These are phyloP conservation scores for Talaromyces sp. DNA, from an alignment of 2,329 filamentous ascomycete genomes.

Conservation along the genomic window DNA sequence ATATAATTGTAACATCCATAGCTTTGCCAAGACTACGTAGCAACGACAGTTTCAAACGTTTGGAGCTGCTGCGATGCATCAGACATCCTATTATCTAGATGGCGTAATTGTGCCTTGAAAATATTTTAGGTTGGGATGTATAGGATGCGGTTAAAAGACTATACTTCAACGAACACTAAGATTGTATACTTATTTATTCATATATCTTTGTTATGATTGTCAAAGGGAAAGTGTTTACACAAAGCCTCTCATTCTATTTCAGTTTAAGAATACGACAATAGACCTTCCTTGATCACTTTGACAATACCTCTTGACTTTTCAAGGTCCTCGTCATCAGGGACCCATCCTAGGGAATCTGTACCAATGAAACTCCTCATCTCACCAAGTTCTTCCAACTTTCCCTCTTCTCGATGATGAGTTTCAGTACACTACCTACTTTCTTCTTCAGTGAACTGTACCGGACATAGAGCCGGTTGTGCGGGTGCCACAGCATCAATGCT, in stretches of 20 bases:
- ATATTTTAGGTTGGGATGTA: too few relatives aligned
- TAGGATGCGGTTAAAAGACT: too few relatives aligned
- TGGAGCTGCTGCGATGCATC: too few relatives aligned
- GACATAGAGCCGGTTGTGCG: background rate
- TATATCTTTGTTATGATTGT: background rate
- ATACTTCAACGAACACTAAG: too few relatives aligned
- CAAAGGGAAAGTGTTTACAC: background rate
- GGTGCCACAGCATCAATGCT: conserved; percentile 1
- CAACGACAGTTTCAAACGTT: too few relatives aligned
- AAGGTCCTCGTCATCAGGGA: conserved; percentile 5
- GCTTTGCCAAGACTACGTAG: too few relatives aligned
- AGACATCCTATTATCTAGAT: too few relatives aligned
- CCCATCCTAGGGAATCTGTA: conserved; percentile 13
- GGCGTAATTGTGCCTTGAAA: too few relatives aligned
- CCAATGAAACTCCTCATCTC: conserved; percentile 3
- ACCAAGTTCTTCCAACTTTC: background rate
- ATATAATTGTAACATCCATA: too few relatives aligned
- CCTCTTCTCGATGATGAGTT: background rate
- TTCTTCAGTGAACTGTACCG: background rate
- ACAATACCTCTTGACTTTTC: background rate
- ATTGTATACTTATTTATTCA: too few relatives aligned
- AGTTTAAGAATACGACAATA: background rate
- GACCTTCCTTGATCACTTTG: background rate
- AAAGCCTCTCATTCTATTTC: background rate
- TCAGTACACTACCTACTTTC: background rate